Evolutionary conservation across 139 green algal genomes (phyloP), one percentile per base, ranked within the genome.

Genomic region (Pseudopediastrum boryanum): DNA sequence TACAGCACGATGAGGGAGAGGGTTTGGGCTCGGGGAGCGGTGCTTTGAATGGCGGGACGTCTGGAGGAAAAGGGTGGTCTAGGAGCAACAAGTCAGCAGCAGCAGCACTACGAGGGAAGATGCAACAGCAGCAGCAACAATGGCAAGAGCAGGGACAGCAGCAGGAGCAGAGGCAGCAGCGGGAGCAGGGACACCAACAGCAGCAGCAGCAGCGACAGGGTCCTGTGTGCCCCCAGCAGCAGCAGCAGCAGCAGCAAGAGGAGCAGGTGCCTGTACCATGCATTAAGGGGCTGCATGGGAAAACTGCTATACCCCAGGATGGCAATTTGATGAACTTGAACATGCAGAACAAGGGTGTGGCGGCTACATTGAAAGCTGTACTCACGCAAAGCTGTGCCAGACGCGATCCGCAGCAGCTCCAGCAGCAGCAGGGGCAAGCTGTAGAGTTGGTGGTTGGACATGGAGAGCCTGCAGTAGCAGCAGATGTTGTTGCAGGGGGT

Each of bases 31-130:
- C 16, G 48, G 48, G 16, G 48, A 16, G 16, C 48, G 48, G 19
- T 58, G 48, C 48, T 58, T n/a, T n/a, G n/a, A n/a, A n/a, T n/a
- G n/a, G n/a, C n/a, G n/a, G n/a, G n/a, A n/a, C n/a, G n/a, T n/a
- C n/a, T n/a, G n/a, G 48, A 58, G 16, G 19, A 16, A 58, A 19
- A 13, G 7, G 54, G 8, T 27, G 6, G 16, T 35, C 43, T n/a
- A 42, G 46, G 36, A 21, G 33, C 19, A 67, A 73, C 63, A 65
- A 61, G 27, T 58, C 63, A 43, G 75, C 63, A 27, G 75, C 75
- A 19, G 33, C 61, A 12, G 13, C n/a, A 36, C 43, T 81, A 3
- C 50, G 44, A 52, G 3, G 29, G 9, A 44, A 29, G 59, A 27
- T 62, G 33, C 46, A 33, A 27, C 58, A 46, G 5, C 61, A 36